Base-by-base conservation (phyloP, 805 yeast species). In the Saccharomycopsis sp. region DNA sequence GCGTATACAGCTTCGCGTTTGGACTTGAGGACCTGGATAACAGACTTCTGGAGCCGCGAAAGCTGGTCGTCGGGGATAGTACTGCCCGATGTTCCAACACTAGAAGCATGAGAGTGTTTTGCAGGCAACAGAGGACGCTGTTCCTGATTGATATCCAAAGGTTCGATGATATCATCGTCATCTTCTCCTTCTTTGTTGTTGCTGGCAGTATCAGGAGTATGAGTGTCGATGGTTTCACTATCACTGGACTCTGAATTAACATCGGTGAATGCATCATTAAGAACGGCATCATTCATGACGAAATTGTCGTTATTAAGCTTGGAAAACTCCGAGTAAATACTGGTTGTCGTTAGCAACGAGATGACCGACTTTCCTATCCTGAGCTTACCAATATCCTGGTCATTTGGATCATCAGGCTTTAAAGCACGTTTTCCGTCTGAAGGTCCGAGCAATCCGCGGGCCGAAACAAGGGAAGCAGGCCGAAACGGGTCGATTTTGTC, bases 341-440 rank as follows among this genome's bases (percentile, higher is more conserved):
- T 79, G 0, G 86, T 84, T 0, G 86, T 78, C 0, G 87, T 81
- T 57, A 83, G 70, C 55, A 81, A 66, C 0, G 82, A 79, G 2
- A 80, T 83, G 63, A 83, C 76, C 50, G 83, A 79, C 63, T 75
- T 76, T 17, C 83, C 79, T 69, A 78, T 76, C n/a, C 56, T 54
- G 17, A 61, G 42, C 34, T 54, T 58, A 1, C 62, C 63, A 5
- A 44, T 17, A 17, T 44, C 49, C 22, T 44, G 49, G 17, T 29
- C 38, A n/a, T n/a, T n/a, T n/a, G n/a, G n/a, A 50, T 74, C 76
- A 14, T 74, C 73, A 1, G 76, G 72, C 25, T 66, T 67, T 1
- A 74, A 76, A 17, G 71, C 68, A 58, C 72, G 74, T 3, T 60
- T 67, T 1, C 64, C 72, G 24, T 52, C 58, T 29, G 63, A 64